Evolutionary conservation across 345 rosid genomes (phyloP).

Genomic region (Balakata baccata): DNA sequence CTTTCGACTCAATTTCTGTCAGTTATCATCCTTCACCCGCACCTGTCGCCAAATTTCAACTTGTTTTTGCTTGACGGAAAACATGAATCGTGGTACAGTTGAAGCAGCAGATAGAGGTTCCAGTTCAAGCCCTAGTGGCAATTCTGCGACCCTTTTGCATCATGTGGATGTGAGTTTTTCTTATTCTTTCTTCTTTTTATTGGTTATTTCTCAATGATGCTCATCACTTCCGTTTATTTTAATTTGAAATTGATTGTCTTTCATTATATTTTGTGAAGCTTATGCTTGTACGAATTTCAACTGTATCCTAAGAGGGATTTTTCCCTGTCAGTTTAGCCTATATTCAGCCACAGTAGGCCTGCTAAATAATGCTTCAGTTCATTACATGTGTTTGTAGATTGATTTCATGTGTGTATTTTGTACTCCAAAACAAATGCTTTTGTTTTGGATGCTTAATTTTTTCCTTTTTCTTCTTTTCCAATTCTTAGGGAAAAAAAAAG

Average conservation of each 20-base stretch:
- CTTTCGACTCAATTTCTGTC: background rate
- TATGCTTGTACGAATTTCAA: background rate
- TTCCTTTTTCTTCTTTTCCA: no score
- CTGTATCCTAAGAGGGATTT: no score
- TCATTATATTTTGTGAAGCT: background rate
- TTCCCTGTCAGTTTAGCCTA: no score
- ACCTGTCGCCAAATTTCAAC: conserved; percentile 17
- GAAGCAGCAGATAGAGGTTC: background rate
- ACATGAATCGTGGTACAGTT: conserved; percentile 7
- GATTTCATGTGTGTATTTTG: no score
- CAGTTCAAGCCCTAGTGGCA: background rate
- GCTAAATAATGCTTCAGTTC: no score
- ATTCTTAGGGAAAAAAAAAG: no score
- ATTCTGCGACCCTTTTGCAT: background rate
- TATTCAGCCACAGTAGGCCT: no score
- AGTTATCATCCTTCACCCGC: background rate
- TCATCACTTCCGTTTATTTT: background rate
- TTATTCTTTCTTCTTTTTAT: background rate
- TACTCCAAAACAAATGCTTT: no score
- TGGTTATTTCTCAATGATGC: background rate
- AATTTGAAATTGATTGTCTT: no score
- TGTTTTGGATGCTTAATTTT: no score
- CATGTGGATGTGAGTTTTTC: background rate
- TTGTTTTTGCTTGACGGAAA: background rate
- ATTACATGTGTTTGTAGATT: no score